Evolutionary conservation across 768 basidiomycete genomes (phyloP).

Genomic region (Suillus subalutaceus): DNA sequence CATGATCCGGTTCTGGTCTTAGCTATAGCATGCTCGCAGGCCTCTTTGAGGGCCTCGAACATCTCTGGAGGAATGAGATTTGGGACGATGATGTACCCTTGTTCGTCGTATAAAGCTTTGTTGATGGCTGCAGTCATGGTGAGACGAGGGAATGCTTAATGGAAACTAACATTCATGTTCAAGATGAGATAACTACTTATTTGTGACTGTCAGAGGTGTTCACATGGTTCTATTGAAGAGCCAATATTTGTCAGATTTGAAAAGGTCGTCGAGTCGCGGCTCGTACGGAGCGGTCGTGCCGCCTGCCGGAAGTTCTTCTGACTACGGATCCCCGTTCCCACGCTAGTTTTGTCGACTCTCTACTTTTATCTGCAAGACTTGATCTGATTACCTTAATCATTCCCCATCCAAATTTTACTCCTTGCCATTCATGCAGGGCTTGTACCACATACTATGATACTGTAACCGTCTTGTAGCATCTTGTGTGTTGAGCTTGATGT

Average conservation of each 20-base stretch:
- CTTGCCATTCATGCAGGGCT: no score
- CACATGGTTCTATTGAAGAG: neutral
- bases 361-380: no score
- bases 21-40: constrained; percentile 52
- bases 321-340: no score
- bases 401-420: no score
- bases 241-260: no score
- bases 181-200: constrained; percentile 17
- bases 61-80: constrained; percentile 50
- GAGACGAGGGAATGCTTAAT: neutral
- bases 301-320: neutral
- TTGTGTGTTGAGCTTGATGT: no score
- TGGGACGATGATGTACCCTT: constrained; percentile 69
- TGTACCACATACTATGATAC: no score
- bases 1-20: constrained; percentile 63
- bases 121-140: constrained; percentile 20
- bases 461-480: no score
- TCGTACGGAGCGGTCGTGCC: neutral
- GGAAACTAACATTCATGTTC: neutral
- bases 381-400: no score
- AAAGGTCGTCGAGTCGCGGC: neutral
- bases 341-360: no score
- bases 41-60: constrained; percentile 44
- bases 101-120: constrained; percentile 56
- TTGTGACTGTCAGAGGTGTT: constrained; percentile 4